A percentile compares a stretch with the other conserved stretches of the same genome.
phyloP scores from a whole-genome alignment of 768 basidiomycete genomes.

The Phallus indusiatus region DNA sequence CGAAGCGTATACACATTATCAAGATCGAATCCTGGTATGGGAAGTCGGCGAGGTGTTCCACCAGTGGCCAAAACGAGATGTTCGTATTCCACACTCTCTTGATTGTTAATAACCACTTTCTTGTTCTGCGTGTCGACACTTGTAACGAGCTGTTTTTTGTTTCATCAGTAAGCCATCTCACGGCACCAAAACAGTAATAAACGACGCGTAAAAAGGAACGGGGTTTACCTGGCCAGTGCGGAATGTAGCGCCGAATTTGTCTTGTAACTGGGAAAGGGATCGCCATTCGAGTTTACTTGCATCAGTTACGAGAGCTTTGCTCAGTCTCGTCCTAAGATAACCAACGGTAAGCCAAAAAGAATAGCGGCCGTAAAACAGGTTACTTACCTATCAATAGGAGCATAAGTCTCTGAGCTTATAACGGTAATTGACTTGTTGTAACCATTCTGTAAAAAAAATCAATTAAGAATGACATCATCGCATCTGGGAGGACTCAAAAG shows the following conservation, averaged over 20 bases:
- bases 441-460: constrained; percentile 46
- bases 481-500: not conserved
- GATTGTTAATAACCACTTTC: constrained; percentile 49
- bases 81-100: constrained; percentile 56
- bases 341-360: not conserved
- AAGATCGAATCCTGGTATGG: constrained; percentile 64
- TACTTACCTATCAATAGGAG: constrained; percentile 73
- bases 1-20: constrained; percentile 74
- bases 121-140: constrained; percentile 55
- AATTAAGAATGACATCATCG: not conserved
- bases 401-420: constrained; percentile 66
- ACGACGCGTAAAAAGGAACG: not conserved
- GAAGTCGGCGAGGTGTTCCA: constrained; percentile 60
- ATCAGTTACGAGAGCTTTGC: constrained; percentile 77
- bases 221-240: constrained; percentile 42
- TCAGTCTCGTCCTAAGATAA: constrained; percentile 70
- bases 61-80: constrained; percentile 76
- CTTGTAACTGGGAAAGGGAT: constrained; percentile 61
- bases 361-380: not conserved
- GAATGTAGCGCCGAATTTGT: constrained; percentile 61
- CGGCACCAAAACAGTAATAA: constrained; percentile 2
- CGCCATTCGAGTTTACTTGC: constrained; percentile 69
- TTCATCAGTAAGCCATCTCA: not conserved
- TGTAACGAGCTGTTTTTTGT: constrained; percentile 48
- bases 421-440: constrained; percentile 72